phyloP scores from a whole-genome alignment of 2,329 filamentous ascomycete species.

The Capronia epimyces region DNA sequence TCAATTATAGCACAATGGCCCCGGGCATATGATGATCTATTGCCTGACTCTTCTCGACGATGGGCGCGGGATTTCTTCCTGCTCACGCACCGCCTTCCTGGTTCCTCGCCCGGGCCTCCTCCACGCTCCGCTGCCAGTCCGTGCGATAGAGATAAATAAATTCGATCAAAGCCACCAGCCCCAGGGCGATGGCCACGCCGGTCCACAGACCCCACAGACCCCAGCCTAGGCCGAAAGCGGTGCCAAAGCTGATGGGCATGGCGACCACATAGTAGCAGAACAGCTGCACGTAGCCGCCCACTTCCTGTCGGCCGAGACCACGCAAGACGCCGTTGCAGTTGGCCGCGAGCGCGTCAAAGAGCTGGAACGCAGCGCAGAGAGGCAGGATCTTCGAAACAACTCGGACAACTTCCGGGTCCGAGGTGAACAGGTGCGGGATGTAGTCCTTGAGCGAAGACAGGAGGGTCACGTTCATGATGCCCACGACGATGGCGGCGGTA shows the following conservation, averaged over 20 bases:
- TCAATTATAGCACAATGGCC: too few relatives aligned
- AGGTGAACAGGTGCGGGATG: conserved; percentile 74
- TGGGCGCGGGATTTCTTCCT: too few relatives aligned
- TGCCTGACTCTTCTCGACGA: too few relatives aligned
- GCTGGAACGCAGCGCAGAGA: conserved; percentile 79
- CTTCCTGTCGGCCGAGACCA: conserved; percentile 79
- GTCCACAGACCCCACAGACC: conserved; percentile 75
- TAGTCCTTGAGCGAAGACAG: conserved; percentile 63
- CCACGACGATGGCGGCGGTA: conserved; percentile 62
- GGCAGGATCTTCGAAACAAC: conserved; percentile 68
- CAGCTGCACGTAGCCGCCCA: conserved; percentile 84
- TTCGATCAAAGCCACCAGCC: conserved; percentile 52
- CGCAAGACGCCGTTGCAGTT: conserved; percentile 79
- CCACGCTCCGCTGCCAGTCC: conserved; percentile 55
- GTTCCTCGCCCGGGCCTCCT: conserved; percentile 56
- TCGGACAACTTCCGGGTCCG: conserved; percentile 62
- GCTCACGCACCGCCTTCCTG: conserved; percentile 29
- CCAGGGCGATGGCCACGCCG: conserved; percentile 67
- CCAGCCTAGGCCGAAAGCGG: conserved; percentile 72
- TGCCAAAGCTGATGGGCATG: conserved; percentile 73
- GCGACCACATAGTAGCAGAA: conserved; percentile 82
- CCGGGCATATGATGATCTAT: too few relatives aligned
- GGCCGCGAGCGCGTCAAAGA: conserved; percentile 75
- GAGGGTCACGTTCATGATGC: conserved; percentile 69
- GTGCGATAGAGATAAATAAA: conserved; percentile 51